Evolutionary conservation across 768 basidiomycete genomes (phyloP).

Genomic region (Mrakia hoshinonis): DNA sequence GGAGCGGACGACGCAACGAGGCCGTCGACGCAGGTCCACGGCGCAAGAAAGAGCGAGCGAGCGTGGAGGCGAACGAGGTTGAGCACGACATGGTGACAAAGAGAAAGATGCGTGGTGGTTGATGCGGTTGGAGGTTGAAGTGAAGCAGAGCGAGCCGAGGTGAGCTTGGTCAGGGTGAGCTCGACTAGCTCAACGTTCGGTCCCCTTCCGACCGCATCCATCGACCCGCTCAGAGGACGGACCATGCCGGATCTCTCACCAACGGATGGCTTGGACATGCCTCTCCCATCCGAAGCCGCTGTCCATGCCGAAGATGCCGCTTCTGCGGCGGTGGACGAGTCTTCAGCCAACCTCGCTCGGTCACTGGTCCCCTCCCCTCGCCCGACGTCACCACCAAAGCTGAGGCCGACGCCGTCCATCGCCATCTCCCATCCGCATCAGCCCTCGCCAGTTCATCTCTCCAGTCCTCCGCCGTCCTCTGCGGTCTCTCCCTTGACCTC

Average conservation of each 20-base stretch:
- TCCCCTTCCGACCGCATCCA: not conserved
- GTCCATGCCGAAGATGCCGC: not conserved
- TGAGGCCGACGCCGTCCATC: not conserved
- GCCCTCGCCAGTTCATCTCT: not conserved
- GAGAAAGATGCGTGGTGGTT: not conserved
- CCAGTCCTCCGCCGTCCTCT: not conserved
- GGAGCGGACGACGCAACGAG: not conserved
- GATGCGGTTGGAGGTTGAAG: not conserved
- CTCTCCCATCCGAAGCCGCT: not conserved
- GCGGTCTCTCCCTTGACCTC: not conserved
- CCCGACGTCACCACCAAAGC: not conserved
- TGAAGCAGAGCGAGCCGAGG: not conserved
- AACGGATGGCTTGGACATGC: not conserved
- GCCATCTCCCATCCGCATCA: not conserved
- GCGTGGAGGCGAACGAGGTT: not conserved
- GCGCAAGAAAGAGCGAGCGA: not conserved
- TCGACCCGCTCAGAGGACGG: not conserved
- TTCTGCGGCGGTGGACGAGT: not conserved
- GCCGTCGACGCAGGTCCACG: not conserved
- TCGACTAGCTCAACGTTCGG: not conserved
- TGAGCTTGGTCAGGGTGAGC: conserved; percentile 10
- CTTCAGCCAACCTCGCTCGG: not conserved
- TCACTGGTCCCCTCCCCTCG: not conserved
- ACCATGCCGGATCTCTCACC: not conserved
- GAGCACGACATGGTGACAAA: not conserved